Percentiles rank a stretch among this genome's conserved stretches.
phyloP scores from a whole-genome alignment of 331 rosid genomes.

The Prunus yedoensis region DNA sequence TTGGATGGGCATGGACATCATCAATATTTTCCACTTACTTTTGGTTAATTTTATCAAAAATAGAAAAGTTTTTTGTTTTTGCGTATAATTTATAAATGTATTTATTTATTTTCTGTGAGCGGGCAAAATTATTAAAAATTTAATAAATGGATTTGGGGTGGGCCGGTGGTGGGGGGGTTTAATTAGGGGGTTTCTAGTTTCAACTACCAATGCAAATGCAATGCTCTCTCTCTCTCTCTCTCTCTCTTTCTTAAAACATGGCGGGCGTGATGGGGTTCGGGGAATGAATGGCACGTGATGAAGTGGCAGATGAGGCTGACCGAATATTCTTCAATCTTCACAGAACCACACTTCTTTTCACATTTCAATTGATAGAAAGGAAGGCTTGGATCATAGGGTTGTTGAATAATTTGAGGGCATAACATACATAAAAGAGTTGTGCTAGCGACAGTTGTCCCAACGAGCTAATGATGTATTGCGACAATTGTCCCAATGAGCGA shows the following conservation, averaged over 20 bases:
- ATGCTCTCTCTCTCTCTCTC: too few species aligned
- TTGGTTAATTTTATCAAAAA: neutral
- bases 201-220: conserved; percentile 3
- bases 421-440: neutral
- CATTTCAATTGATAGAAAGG: neutral
- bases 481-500: neutral
- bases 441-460: too few species aligned
- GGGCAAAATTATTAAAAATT: neutral
- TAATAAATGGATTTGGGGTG: neutral
- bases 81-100: neutral
- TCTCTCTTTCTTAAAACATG: neutral
- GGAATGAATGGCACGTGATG: conserved; percentile 31
- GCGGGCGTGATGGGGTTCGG: conserved; percentile 10
- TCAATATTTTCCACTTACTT: too few species aligned
- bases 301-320: conserved; percentile 4
- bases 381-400: neutral
- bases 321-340: conserved; percentile 13
- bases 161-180: neutral
- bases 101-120: neutral
- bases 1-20: neutral
- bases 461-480: too few species aligned
- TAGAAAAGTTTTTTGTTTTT: neutral
- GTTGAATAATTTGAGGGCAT: neutral
- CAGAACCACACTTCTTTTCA: neutral
- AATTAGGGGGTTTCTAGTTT: neutral